phyloP scores from a whole-genome alignment of 306 rosid species.

The Rubus parviflorus region DNA sequence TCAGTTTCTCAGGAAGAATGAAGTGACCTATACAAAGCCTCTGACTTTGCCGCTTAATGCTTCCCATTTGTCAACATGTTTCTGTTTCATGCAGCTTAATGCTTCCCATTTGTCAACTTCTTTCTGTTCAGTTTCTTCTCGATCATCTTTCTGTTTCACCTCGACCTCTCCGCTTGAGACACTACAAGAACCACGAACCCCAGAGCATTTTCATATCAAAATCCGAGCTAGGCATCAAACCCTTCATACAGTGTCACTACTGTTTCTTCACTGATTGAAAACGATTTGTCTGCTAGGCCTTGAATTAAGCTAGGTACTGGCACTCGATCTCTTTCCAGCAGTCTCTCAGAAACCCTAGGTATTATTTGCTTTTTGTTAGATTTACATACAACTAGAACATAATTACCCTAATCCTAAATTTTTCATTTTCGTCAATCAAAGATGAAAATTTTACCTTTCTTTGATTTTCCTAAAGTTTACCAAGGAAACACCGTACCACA shows the following conservation, averaged over 20 bases:
- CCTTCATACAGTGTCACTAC: background rate
- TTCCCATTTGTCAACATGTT: background rate
- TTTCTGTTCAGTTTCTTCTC: background rate
- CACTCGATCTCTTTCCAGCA: background rate
- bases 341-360: background rate
- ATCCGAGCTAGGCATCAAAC: background rate
- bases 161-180: background rate
- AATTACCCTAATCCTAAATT: too few species aligned
- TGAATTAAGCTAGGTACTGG: background rate
- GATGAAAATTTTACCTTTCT: too few species aligned
- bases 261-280: too few species aligned
- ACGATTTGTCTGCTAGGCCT: background rate
- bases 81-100: too few species aligned
- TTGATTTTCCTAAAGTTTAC: background rate
- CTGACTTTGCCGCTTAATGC: background rate
- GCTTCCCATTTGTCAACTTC: background rate
- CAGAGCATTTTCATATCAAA: background rate
- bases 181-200: background rate
- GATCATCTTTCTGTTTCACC: background rate
- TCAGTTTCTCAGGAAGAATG: background rate
- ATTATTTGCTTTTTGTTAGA: background rate
- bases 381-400: too few species aligned
- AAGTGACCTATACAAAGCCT: too few species aligned
- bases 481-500: background rate
- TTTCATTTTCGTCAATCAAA: too few species aligned